These are phyloP conservation scores for Fusarium haematococcum DNA, from an alignment of 2,329 filamentous ascomycete genomes.

Conservation along the genomic window DNA sequence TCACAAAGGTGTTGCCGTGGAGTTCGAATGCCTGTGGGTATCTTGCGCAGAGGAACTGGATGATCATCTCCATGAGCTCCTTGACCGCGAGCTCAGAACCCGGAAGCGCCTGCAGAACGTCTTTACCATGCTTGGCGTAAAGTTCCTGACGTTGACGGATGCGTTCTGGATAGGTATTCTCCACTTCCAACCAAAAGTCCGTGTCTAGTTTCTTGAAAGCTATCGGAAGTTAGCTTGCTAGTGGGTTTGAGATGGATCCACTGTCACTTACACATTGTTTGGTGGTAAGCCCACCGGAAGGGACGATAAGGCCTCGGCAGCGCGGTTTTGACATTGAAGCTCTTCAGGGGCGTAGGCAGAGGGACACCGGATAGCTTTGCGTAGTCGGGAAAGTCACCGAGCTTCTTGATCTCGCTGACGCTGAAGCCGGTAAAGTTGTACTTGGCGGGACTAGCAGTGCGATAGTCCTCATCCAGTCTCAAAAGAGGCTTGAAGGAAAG, in stretches of 20 bases:
- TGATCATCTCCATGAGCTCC: constrained; percentile 87
- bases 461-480: constrained; percentile 51
- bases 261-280: constrained; percentile 81
- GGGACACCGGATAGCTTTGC: constrained; percentile 80
- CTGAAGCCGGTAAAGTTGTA: constrained; percentile 78
- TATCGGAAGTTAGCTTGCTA: constrained; percentile 55
- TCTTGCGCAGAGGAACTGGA: constrained; percentile 82
- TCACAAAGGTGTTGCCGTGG: constrained; percentile 70
- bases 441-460: constrained; percentile 47
- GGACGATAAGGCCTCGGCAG: constrained; percentile 81
- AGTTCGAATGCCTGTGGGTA: constrained; percentile 82
- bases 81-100: constrained; percentile 84
- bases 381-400: constrained; percentile 86
- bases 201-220: constrained; percentile 82
- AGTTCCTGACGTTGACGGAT: constrained; percentile 77
- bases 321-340: constrained; percentile 78
- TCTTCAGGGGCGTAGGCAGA: constrained; percentile 70
- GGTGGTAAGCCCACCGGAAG: constrained; percentile 86
- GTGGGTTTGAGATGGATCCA: accelerated
- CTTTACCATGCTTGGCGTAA: constrained; percentile 70
- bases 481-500: constrained; percentile 44
- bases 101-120: constrained; percentile 75
- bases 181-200: constrained; percentile 92
- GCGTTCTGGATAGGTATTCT: constrained; percentile 75
- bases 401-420: constrained; percentile 72